Evolutionary conservation across 768 basidiomycete genomes (phyloP), one percentile per base, ranked within the genome.

Genomic region (Suillus hirtellus): DNA sequence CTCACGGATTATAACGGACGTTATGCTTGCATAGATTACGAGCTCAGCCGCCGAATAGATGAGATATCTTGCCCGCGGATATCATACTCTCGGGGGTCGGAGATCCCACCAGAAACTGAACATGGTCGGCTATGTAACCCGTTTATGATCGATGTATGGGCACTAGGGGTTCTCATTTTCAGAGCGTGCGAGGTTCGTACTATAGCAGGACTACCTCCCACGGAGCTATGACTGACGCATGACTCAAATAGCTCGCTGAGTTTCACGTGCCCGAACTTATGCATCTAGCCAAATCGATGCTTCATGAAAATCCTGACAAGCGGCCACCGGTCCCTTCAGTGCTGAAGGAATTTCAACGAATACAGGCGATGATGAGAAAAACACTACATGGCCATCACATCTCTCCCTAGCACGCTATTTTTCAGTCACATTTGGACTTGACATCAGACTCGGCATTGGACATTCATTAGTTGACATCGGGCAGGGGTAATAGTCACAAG

Each of bases 21-120:
- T 56, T 92, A 86, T 71, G 88, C 88, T 0, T 90, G 82, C 68
- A 92, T 91, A 64, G 90, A 92, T 71, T 92, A 84, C 66, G 89
- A 92, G 71, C 71, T 84, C 15, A 89, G 88, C 69, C 84, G 81
- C 21, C 80, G 80, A 53, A 86, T 86, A 70, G 78, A 82, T 55
- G 74, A 72, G 44, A 50, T 70, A 4, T 62, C 72, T 24, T 67
- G 70, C 58, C 80, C 83, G 8, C 69, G 76, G 34, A 73, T 87
- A 21, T 72, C 71, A 64, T 68, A 77, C 50, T 79, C 79, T 69
- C 80, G 84, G 15, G 84, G 84, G 24, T 89, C 89, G 21, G 90
- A 92, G 63, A 69, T 87, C 12, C 88, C 90, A 21, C 90, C 90
- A 14, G 90, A 92, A 72, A 82, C 84, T 56, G 89, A 87, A 67